These are phyloP conservation scores for Takashimella tepidaria DNA, from an alignment of 1,284 basidiomycete species.

Conservation along the genomic window DNA sequence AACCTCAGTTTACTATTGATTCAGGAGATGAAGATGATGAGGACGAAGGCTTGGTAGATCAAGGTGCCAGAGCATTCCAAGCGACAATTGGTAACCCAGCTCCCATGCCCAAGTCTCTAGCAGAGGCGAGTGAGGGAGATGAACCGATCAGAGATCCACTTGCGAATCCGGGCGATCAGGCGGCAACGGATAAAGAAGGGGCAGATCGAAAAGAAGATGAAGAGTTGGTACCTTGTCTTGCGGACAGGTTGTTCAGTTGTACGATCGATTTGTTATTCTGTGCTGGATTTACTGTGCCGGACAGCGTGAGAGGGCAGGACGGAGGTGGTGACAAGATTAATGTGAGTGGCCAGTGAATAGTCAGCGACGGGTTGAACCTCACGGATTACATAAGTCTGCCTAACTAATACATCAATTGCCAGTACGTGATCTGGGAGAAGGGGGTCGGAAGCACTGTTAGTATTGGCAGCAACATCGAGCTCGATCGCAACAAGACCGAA, in stretches of 20 bases:
- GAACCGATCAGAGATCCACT: constrained; percentile 22
- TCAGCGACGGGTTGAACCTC: no score
- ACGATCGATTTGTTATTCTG: constrained; percentile 81
- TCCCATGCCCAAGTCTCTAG: constrained; percentile 16
- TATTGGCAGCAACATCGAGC: constrained; percentile 60
- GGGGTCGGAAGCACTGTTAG: constrained; percentile 77
- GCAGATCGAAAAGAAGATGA: constrained; percentile 26
- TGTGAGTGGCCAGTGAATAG: no score
- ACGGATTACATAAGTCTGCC: no score
- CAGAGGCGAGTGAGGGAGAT: constrained; percentile 10
- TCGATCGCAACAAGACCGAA: constrained; percentile 77
- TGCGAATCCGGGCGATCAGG: constrained; percentile 19
- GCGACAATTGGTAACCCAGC: constrained; percentile 35
- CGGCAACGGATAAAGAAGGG: background rate
- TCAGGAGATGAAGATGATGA: constrained; percentile 62
- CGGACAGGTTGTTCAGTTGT: constrained; percentile 69
- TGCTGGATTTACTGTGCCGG: constrained; percentile 82
- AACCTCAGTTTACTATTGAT: constrained; percentile 70
- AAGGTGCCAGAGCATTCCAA: constrained; percentile 55
- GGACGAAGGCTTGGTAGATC: constrained; percentile 52
- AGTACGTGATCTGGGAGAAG: constrained; percentile 67
- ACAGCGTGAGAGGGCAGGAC: constrained; percentile 63
- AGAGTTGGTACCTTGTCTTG: constrained; percentile 59
- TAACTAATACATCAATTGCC: no score
- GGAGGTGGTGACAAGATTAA: constrained; percentile 69